phyloP scores from a whole-genome alignment of 257 asterid genomes.

The Pogostemon cablin region DNA sequence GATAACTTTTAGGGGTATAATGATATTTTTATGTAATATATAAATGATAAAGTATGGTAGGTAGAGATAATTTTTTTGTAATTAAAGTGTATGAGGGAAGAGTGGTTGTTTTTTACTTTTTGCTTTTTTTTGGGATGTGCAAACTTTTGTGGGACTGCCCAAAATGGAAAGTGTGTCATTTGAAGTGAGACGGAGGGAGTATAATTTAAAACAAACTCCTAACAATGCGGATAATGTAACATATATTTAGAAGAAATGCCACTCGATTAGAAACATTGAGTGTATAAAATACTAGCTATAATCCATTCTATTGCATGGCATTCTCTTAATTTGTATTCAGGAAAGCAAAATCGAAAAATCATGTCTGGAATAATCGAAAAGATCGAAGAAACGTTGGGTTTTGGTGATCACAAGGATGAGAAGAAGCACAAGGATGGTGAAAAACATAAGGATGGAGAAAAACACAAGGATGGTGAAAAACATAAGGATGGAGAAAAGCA shows the following conservation, averaged over 20 bases:
- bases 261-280: neutral
- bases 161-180: too few species aligned
- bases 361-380: constrained; percentile 58
- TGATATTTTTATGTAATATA: too few species aligned
- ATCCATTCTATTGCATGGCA: neutral
- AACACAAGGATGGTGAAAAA: neutral
- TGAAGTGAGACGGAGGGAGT: too few species aligned
- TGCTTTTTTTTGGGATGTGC: too few species aligned
- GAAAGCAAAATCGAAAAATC: constrained; percentile 2
- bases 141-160: too few species aligned
- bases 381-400: constrained; percentile 46
- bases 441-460: neutral
- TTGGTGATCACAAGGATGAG: constrained; percentile 43
- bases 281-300: neutral
- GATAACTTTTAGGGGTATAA: too few species aligned
- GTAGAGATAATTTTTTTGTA: too few species aligned
- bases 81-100: too few species aligned
- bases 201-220: constrained; percentile 20
- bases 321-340: neutral
- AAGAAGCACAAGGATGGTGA: too few species aligned
- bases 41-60: too few species aligned
- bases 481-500: constrained; percentile 14
- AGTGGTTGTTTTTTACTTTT: too few species aligned
- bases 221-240: constrained; percentile 14
- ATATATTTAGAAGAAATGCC: constrained; percentile 3